Evolutionary conservation across 306 rosid genomes (phyloP).

Genomic region (Ormosia semicastrata): DNA sequence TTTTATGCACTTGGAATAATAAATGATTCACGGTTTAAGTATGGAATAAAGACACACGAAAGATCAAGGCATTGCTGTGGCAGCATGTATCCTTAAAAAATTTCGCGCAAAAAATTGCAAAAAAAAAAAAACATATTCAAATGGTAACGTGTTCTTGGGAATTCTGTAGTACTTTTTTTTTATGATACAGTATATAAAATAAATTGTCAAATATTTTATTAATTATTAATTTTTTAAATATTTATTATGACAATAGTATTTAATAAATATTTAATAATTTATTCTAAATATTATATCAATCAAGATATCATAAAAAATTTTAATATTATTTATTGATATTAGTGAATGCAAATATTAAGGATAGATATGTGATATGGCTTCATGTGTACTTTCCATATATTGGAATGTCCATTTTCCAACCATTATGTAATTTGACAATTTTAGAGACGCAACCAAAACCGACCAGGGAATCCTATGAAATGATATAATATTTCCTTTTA

Average conservation of each 20-base stretch:
- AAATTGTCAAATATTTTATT: no score
- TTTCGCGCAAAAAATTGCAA: slow-evolving; percentile 32
- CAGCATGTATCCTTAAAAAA: slow-evolving; percentile 22
- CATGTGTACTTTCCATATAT: slow-evolving; percentile 43
- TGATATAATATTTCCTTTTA: slow-evolving; percentile 7
- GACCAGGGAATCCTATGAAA: slow-evolving; percentile 41
- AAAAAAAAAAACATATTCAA: slow-evolving; percentile 39
- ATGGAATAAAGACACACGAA: neutral
- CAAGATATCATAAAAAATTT: no score
- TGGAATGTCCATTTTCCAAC: slow-evolving; percentile 24
- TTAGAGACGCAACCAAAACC: slow-evolving; percentile 16
- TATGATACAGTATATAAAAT: no score
- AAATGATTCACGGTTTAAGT: neutral
- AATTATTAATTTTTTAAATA: no score
- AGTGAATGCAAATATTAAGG: slow-evolving; percentile 29
- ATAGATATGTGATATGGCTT: slow-evolving; percentile 9
- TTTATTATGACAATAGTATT: no score
- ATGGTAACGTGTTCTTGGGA: neutral
- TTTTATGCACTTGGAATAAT: neutral
- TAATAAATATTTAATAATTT: no score
- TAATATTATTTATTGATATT: neutral
- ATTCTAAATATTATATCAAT: no score
- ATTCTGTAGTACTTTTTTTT: no score
- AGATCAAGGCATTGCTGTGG: neutral
- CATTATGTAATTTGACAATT: neutral